Evolutionary conservation across 441 rosid species (phyloP).

Genomic region (Gossypium trilobum): DNA sequence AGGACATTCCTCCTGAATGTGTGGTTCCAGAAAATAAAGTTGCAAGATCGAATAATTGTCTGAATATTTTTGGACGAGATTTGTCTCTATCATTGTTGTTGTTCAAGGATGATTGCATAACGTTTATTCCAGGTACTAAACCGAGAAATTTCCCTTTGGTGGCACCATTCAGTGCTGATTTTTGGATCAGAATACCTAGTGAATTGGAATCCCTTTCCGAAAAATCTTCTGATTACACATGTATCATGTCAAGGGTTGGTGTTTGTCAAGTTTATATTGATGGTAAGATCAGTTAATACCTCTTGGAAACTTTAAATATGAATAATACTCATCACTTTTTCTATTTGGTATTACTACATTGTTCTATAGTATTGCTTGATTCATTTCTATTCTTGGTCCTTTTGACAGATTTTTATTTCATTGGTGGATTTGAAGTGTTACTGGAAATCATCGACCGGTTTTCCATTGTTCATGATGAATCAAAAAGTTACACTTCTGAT

Average conservation of each 20-base stretch:
- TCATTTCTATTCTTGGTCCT: slow-evolving; percentile 9
- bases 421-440: slow-evolving; percentile 53
- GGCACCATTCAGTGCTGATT: slow-evolving; percentile 50
- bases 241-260: slow-evolving; percentile 62
- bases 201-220: slow-evolving; percentile 24
- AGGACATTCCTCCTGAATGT: slow-evolving; percentile 50
- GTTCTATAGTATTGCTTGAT: background rate
- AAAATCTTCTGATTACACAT: slow-evolving; percentile 31
- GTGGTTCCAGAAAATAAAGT: slow-evolving; percentile 43
- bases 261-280: slow-evolving; percentile 52
- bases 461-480: slow-evolving; percentile 45
- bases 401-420: slow-evolving; percentile 46
- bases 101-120: slow-evolving; percentile 35
- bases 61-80: slow-evolving; percentile 67
- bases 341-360: slow-evolving; percentile 14
- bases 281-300: slow-evolving; percentile 45
- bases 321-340: background rate
- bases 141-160: slow-evolving; percentile 35
- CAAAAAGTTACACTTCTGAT: slow-evolving; percentile 51
- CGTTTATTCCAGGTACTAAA: slow-evolving; percentile 25
- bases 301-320: slow-evolving; percentile 10
- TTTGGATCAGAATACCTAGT: slow-evolving; percentile 74
- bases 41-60: slow-evolving; percentile 39
- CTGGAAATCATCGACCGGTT: slow-evolving; percentile 54
- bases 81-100: slow-evolving; percentile 43